Evolutionary conservation across 2,329 filamentous ascomycete species (phyloP), one percentile per base, ranked within the genome.

Genomic region (Chaetomiaceae sp.): DNA sequence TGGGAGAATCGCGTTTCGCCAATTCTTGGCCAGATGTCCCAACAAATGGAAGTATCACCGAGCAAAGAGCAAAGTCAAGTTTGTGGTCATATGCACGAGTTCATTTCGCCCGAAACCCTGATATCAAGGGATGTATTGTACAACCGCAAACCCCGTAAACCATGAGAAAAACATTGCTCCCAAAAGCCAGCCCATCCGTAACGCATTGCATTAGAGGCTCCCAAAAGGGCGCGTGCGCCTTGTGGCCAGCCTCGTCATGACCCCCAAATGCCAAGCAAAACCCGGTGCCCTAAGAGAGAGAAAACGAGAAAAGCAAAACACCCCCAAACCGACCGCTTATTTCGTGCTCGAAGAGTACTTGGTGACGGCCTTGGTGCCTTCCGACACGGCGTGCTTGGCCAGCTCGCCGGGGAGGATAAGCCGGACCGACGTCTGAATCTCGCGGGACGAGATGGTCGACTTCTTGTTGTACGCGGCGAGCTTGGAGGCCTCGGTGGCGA

Each of bases 401-500:
- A 99, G 84, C 80, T 99, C 94, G 79, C 94, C 94, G 43, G 94
- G 94, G 51, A 99, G 88, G 77, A 99, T 99, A 59, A 99, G 85
- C 65, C 94, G 88, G 67, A 99, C 94, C 75, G 94, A 96, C 67
- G 94, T 99, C 84, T 99, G 94, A 72, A 99, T 99, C 80, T 99
- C 94, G 71, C 94, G 88, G 65, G 94, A 97, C 51, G 92, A 97
- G 78, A 99, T 99, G 73, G 94, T 99, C 47, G 92, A 97, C 84
- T 99, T 99, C 88, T 97, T 99, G 88, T 99, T 99, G 84, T 99
- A 99, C 61, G 94, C 94, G 66, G 94, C 94, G 59, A 99, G 87
- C 87, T 99, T 99, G 73, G 90, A 96, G 48, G 94, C 94, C 79
- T 99, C 94, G 56, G 94, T 96, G 63, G 94, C 94, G 66, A 99